Evolutionary conservation across 1,139 yeast species (phyloP), one percentile per base, ranked within the genome.

Genomic region (Groenewaldozyma sp.): DNA sequence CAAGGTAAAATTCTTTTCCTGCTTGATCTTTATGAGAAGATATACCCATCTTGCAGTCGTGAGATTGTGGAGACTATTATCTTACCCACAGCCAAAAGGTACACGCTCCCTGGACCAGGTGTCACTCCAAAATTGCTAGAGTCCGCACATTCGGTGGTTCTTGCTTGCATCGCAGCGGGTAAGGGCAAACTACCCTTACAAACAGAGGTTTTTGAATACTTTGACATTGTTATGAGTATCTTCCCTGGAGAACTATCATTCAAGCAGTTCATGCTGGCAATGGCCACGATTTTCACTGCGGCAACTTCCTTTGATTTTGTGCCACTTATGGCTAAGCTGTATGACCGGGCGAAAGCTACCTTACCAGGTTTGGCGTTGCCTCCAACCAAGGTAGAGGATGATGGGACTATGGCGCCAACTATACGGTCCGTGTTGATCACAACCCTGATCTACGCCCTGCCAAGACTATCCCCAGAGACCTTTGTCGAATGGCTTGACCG

Each of bases 141-240:
- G 53, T 74, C 81, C 0, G 68, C 79, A 1, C 93, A 82, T 53
- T 76, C 87, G 0, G 82, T 79, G 0, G 62, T 79, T 47, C 62
- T 82, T 28, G 64, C 71, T 13, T 44, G 43, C 28, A 46, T 58
- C 14, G 43, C 43, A 7, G 49, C 54, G 29, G 47, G 51, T 16
- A 49, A 51, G 4, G 31, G 20, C 26, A 18, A 29, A 14, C 20
- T 28, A 14, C 37, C 39, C 2, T 20, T 26, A 14, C 16, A 24
- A 3, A 28, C 16, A 18, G 35, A 27, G 5, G 21, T 38, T 11
- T 45, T 6, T 9, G 33, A 52, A 3, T 69, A 68, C 38, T 47
- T 64, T 34, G 56, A 46, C 48, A 63, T 62, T 41, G 66, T 60
- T 24, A 60, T 59, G 41, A 59, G 58, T 2, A 81, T 81, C 43